These are phyloP conservation scores for Xerocomus spinulosus DNA, from an alignment of 768 basidiomycete species.

Conservation along the genomic window DNA sequence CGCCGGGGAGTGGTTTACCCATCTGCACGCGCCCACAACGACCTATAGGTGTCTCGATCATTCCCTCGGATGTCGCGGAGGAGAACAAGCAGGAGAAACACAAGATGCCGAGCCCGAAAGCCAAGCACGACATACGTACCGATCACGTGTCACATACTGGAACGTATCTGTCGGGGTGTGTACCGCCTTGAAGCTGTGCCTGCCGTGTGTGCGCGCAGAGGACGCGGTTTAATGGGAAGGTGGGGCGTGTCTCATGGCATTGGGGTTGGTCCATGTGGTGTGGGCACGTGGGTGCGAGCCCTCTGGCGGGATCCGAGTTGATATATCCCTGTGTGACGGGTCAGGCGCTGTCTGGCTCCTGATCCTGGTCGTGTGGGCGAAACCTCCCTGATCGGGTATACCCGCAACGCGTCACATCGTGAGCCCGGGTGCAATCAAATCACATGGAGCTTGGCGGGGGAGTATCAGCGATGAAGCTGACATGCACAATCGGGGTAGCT, in stretches of 20 bases:
- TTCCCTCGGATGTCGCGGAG: constrained; percentile 22
- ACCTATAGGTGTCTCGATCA: background rate
- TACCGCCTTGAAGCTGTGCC: constrained; percentile 7
- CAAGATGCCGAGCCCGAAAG: background rate
- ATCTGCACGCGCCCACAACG: background rate
- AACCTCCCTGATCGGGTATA: constrained; percentile 1
- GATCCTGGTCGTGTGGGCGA: constrained; percentile 2
- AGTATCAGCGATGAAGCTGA: background rate
- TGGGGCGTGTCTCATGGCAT: too few species aligned
- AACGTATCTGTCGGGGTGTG: background rate
- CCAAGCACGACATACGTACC: constrained; percentile 7
- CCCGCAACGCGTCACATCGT: background rate
- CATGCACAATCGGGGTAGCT: too few species aligned
- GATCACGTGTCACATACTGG: background rate
- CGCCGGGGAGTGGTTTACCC: background rate
- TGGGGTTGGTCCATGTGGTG: constrained; percentile 7
- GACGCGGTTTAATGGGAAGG: too few species aligned
- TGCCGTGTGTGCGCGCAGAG: background rate
- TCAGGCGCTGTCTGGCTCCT: background rate
- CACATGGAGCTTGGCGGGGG: background rate
- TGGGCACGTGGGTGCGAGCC: constrained; percentile 6
- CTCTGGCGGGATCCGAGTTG: background rate
- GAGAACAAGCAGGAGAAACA: constrained; percentile 2
- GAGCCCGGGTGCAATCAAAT: background rate
- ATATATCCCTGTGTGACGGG: background rate